Evolutionary conservation across 306 rosid genomes (phyloP), one percentile per base, ranked within the genome.

Genomic region (Castanopsis chinensis): DNA sequence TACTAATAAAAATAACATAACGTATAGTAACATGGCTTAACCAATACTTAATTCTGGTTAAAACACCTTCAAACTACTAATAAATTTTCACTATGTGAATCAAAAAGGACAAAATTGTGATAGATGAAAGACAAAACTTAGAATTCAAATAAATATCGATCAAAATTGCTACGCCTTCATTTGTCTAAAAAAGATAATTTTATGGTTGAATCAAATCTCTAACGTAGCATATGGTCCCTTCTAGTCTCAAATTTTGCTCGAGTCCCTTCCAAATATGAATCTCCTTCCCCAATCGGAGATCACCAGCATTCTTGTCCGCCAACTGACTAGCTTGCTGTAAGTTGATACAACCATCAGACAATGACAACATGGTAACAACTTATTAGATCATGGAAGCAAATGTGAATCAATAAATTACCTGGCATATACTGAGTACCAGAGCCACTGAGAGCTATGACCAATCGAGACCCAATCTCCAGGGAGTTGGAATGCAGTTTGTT

Each of bases 361-460:
- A 14, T 60, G 71, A 65, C 6, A 65, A 30, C 23, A 65, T 32
- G 13, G 49, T 17, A 65, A 65, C 45, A 65, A 65, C 25, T 32
- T 37, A 64, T 28, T 37, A 65, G 6, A 7, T 65, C n/a, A 27
- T 60, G 35, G 27, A 60, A 23, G 68, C 49, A 65, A 32, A 28
- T 32, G 23, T 3, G 19, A 30, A 32, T 32, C n/a, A 17, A 32
- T 30, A 4, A 65, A 65, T 35, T 84, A 95, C 98, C 93, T 95
- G 70, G 99, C 93, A 82, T 95, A 95, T 49, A 91, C 94, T 79
- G 99, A 96, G 83, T 96, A 96, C 99, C 99, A 96, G 51, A 93
- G 87, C 99, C 98, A 96, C 86, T 93, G 98, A 65, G 90, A 84
- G 87, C 98, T 91, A 69, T 85, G 92, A 55, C 99, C 99, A 68